Evolutionary conservation across 257 asterid species (phyloP), one percentile per base, ranked within the genome.

Genomic region (Buddleja alternifolia): DNA sequence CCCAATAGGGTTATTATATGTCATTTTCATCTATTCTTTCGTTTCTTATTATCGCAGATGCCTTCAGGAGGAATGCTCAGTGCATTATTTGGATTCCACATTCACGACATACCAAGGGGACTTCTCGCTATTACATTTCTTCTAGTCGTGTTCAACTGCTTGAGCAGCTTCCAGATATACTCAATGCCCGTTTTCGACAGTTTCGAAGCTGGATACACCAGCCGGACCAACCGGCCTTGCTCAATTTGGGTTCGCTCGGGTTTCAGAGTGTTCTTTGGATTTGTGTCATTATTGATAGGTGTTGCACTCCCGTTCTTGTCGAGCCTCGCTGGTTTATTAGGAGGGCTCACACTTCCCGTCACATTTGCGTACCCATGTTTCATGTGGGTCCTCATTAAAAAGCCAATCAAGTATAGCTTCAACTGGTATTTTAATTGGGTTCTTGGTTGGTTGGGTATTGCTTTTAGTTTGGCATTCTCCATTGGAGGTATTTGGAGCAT

Each of bases 111-210:
- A 20, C 75, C 99, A 7, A 77, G 95, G 39, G 97, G 95, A 25
- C 88, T 94, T 48, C 85, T 94, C 0, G 97, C 95, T 1, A 51
- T 84, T 81, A 82, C 97, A 10, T 94, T 94, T 62, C 94, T 94
- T 57, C 88, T 91, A 1, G 99, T 94, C 1, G 99, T 94, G n/a
- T 91, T 94, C 87, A 94, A 85, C 84, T 94, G 99, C 82, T 59
- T 94, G 79, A 94, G 99, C 75, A 94, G 99, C 80, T 94, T 94
- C 88, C 99, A 91, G 58, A 94, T 91, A 76, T 91, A 94, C 83
- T 91, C 99, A 0, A 94, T 94, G 99, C 99, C 99, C 0, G 97
- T 86, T 3, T 94, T 94, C 7, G 99, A 94, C 83, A 94, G 97
- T 37, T 94, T 94, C 2, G 97, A 94, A 74, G 97, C 99, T 0